Conservation (phyloP, 73 alveolate species). For the Durusdinium trenchii region DNA sequence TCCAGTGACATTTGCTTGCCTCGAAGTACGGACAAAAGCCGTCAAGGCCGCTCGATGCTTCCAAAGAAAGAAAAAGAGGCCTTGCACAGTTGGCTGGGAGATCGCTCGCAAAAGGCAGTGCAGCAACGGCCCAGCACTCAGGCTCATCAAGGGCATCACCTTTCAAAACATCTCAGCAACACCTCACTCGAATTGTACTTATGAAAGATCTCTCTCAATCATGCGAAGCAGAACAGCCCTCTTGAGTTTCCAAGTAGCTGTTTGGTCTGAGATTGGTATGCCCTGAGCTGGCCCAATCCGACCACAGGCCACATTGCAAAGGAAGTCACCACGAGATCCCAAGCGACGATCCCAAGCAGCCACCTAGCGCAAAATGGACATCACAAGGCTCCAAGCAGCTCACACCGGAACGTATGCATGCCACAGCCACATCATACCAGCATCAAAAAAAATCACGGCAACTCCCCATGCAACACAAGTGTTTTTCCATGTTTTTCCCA, state of each 20-base stretch:
- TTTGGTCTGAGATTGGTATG: conserved; percentile 54
- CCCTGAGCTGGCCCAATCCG: conserved; percentile 56
- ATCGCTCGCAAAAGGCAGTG: conserved; percentile 45
- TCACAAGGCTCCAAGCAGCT: too few relatives aligned
- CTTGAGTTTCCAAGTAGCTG: neutral
- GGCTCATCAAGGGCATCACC: conserved; percentile 72
- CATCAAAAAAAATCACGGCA: too few relatives aligned
- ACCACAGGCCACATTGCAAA: conserved; percentile 69
- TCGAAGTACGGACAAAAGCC: neutral
- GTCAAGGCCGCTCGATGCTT: neutral
- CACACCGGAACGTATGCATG: too few relatives aligned
- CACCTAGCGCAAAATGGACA: conserved; percentile 16
- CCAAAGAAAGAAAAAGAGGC: neutral
- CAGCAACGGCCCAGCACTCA: conserved; percentile 69
- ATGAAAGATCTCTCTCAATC: too few relatives aligned
- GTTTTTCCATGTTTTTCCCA: too few relatives aligned
- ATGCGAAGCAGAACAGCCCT: too few relatives aligned
- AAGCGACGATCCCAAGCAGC: conserved; percentile 58
- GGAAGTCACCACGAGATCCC: conserved; percentile 27
- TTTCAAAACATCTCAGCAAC: neutral
- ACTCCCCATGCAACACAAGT: too few relatives aligned
- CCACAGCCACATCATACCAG: too few relatives aligned
- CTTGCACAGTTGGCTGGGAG: conserved; percentile 52
- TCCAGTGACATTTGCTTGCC: conserved; percentile 64
- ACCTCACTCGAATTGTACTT: too few relatives aligned